Evolutionary conservation across 225 moss, liverwort and hornwort species (phyloP).

Genomic region (Antitrichia curtipendula): DNA sequence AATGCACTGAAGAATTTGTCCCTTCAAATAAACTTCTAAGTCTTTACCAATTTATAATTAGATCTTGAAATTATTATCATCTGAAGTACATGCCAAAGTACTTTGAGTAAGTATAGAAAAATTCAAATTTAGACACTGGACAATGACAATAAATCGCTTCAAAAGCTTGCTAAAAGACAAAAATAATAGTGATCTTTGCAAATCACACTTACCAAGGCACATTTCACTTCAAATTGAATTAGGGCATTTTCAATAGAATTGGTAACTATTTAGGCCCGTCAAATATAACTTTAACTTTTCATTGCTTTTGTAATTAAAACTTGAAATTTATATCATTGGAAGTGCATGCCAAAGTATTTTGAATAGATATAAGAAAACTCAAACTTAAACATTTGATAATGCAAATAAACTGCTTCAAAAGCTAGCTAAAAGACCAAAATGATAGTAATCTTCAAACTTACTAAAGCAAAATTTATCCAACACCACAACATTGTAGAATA

Average conservation of each 20-base stretch:
- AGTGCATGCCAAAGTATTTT: too few species aligned
- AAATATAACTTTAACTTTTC: too few species aligned
- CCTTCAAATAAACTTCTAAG: background rate
- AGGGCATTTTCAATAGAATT: accelerated
- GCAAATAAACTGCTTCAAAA: too few species aligned
- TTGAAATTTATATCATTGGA: too few species aligned
- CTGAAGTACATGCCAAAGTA: accelerated
- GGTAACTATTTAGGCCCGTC: accelerated
- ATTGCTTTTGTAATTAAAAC: too few species aligned
- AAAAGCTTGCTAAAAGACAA: too few species aligned
- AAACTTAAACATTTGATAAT: too few species aligned
- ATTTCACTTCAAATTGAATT: too few species aligned
- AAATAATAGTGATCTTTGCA: background rate
- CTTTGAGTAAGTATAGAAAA: background rate
- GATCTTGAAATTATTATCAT: background rate
- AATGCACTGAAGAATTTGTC: accelerated
- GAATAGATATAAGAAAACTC: too few species aligned
- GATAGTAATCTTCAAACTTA: background rate
- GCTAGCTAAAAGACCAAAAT: too few species aligned
- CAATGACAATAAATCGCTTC: background rate
- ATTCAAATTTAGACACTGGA: background rate
- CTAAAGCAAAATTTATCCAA: too few species aligned
- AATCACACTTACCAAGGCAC: background rate
- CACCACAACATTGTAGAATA: accelerated
- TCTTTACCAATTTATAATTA: background rate